These are phyloP conservation scores for Fusarium multiceps DNA, from an alignment of 2,329 filamentous ascomycete species.

Conservation along the genomic window DNA sequence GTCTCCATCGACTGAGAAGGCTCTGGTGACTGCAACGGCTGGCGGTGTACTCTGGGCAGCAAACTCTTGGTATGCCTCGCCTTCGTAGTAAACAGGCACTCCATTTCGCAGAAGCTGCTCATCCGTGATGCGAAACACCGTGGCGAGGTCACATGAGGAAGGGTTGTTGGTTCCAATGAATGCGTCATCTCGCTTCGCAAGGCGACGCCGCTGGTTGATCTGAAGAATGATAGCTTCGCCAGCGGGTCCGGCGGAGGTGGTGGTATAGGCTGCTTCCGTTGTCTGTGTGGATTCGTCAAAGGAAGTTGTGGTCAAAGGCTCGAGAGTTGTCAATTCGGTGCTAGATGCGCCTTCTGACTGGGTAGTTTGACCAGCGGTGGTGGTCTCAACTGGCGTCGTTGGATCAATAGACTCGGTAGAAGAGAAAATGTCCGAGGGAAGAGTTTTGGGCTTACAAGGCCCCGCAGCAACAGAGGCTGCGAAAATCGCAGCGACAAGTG, in stretches of 20 bases:
- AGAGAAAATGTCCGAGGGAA: neutral
- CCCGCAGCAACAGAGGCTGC: slow-evolving; percentile 2
- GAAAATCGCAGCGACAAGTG: neutral
- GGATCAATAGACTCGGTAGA: neutral
- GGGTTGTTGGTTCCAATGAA: slow-evolving; percentile 2
- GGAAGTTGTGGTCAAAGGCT: neutral
- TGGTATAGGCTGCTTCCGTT: neutral
- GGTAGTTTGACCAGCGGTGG: neutral
- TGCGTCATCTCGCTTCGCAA: neutral
- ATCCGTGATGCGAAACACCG: neutral
- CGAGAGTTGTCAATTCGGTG: too few species aligned
- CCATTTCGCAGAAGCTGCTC: neutral
- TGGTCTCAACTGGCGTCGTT: neutral
- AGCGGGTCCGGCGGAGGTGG: neutral
- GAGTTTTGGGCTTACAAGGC: slow-evolving; percentile 6
- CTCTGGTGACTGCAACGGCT: neutral
- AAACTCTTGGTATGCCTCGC: neutral
- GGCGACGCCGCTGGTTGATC: neutral
- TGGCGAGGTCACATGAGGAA: neutral
- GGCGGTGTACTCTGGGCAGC: neutral
- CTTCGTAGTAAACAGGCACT: neutral
- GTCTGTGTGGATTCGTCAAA: neutral
- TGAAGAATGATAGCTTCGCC: slow-evolving; percentile 3
- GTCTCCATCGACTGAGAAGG: neutral
- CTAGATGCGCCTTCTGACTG: neutral